Base-by-base conservation (phyloP, 140 eudicot genomes). In the Eryngium alpinum region DNA sequence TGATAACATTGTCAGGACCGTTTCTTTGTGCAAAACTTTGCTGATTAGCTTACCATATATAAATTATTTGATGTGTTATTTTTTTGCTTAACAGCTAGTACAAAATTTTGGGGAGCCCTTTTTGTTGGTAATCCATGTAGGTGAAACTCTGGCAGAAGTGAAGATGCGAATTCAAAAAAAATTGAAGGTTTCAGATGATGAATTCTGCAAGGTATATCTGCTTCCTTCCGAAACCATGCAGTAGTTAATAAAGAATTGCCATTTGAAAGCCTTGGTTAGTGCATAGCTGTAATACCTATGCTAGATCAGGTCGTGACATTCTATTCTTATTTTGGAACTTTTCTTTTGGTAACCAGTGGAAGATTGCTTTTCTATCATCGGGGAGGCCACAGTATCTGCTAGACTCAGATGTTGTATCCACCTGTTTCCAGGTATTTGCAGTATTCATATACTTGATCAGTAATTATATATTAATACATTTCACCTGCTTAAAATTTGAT, bases 91-190 rank as follows among this genome's bases (percentile, higher is more conserved):
- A 72, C 91, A 91, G 97, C 90, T 88, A 86, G 86, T 91, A 80
- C 96, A 89, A 72, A 91, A 92, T 80, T 92, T 90, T 79, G 97
- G 97, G 69, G 97, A 93, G 82, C 97, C 97, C 59, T 93, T 93
- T 86, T 86, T 93, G 82, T 72, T 93, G 86, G 88, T 88, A 70
- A 87, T 91, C 56, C 92, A 85, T 67, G 97, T 87, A 86, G 91
- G 84, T 31, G 97, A 93, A 84, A 91, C 88, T 52, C 81, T 93
- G 76, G 90, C 89, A 24, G 91, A 87, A 46, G 87, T 93, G 56
- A 93, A 93, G 84, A 76, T 72, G 71, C 94, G 96, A 74, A 81
- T 93, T 44, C 97, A 91, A 80, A 89, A 75, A 81, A 93, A 91
- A 82, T 79, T 93, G 83, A 89, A 82, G 73, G 91, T 93, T 78